A percentile compares a stretch with the other conserved stretches of the same genome.
Evolutionary conservation across 768 basidiomycete genomes (phyloP).

Genomic region (Podaxis sp.): DNA sequence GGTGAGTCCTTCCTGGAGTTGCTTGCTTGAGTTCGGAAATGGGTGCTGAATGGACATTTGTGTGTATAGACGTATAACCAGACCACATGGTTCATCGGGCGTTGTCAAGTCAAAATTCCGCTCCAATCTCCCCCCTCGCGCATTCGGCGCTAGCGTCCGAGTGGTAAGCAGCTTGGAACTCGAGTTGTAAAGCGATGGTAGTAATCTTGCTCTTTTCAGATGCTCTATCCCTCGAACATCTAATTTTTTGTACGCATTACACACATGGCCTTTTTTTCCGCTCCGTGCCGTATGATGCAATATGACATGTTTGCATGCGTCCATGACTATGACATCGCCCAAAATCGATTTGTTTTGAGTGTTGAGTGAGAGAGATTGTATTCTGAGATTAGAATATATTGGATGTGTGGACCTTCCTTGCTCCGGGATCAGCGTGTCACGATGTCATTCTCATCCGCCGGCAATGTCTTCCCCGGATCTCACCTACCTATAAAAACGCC

Average conservation of each 20-base stretch:
- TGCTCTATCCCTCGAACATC: conserved; percentile 90
- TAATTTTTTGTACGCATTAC: conserved; percentile 40
- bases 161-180: conserved; percentile 57
- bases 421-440: conserved; percentile 4
- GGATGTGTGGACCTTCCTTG: neutral
- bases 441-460: conserved; percentile 8
- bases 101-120: conserved; percentile 97
- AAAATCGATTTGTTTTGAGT: neutral
- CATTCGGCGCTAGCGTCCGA: conserved; percentile 91
- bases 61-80: conserved; percentile 78
- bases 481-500: neutral
- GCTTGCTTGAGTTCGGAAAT: neutral
- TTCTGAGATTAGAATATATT: neutral
- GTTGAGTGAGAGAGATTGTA: neutral
- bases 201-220: conserved; percentile 43
- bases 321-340: conserved; percentile 21
- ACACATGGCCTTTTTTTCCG: conserved; percentile 33
- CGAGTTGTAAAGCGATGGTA: neutral
- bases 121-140: conserved; percentile 91
- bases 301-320: conserved; percentile 46
- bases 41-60: neutral
- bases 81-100: conserved; percentile 92
- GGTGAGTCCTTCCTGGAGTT: conserved; percentile 49
- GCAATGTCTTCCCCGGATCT: conserved; percentile 13
- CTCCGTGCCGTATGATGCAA: conserved; percentile 43